Evolutionary conservation across 345 rosid genomes (phyloP), one percentile per base, ranked within the genome.

Genomic region (Lepidium africanum): DNA sequence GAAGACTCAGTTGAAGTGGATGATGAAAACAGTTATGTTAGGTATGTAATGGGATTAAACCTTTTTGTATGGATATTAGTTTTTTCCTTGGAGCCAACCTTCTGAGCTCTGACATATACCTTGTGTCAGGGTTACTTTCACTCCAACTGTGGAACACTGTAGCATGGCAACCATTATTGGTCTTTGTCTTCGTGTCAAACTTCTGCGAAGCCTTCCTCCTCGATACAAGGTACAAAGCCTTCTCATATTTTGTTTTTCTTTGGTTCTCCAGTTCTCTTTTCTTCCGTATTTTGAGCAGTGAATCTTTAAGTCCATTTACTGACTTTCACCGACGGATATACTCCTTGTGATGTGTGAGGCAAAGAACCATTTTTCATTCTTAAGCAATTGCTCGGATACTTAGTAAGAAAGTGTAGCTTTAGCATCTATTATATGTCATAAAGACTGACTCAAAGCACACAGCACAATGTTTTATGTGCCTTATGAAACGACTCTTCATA

Each of bases 1-100:
- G 96, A 95, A 75, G 97, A 95, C 47, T 96, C 96, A 14, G 76
- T 95, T 50, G 96, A 91, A 79, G 85, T 91, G 5, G 87, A 89
- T 82, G 86, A 91, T 49, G 67, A 45, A 3, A 80, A 49, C 10
- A 86, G 92, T 69, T 72, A 84, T 69, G 94, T 91, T 50, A 87
- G 92, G 96, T 91, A 65, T 19, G 27, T 2, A 11, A 39, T 47
- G 30, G 30, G 30, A 17, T 57, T 32, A 4, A 16, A 42, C 19
- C 9, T 40, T 74, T 65, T 27, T 46, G 12, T 10, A 25, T 12
- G 9, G 53, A 50, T n/a, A 9, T 23, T 36, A 17, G 35, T 16
- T 37, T 27, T 21, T 6, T 3, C 7, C 0, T n/a, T 50, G 11
- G 38, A 50, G 17, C 27, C 9, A 9, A 19, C 36, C 13, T 43